Percentiles rank a stretch among this genome's conserved stretches.
These are phyloP conservation scores for Microbotryum violaceum DNA, from an alignment of 1,284 basidiomycete genomes.

Conservation along the genomic window DNA sequence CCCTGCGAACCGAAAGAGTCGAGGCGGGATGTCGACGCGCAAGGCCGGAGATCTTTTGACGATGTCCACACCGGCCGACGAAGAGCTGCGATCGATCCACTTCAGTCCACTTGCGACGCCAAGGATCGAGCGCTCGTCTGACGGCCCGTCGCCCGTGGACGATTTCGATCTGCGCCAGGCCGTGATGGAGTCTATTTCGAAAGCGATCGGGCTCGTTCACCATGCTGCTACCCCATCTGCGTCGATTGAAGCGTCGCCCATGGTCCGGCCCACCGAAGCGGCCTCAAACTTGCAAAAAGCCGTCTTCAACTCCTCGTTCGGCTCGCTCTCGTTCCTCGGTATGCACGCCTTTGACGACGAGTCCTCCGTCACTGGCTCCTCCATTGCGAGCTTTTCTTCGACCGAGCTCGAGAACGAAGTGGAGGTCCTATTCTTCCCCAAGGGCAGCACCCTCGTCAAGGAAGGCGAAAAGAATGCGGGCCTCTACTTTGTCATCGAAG, in stretches of 20 bases:
- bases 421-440: constrained; percentile 86
- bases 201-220: constrained; percentile 91
- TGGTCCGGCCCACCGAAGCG: constrained; percentile 26
- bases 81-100: neutral
- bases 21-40: constrained; percentile 9
- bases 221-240: constrained; percentile 49
- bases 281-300: constrained; percentile 26
- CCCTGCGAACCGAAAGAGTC: constrained; percentile 32
- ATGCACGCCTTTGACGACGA: constrained; percentile 49
- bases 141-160: constrained; percentile 11
- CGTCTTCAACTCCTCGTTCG: constrained; percentile 68
- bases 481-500: constrained; percentile 96
- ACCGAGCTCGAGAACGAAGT: constrained; percentile 85
- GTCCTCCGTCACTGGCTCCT: constrained; percentile 10
- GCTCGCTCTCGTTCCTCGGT: constrained; percentile 75
- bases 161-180: constrained; percentile 83
- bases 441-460: constrained; percentile 75
- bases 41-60: constrained; percentile 28
- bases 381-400: constrained; percentile 43
- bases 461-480: constrained; percentile 87
- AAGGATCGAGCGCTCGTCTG: constrained; percentile 21
- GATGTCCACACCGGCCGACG: constrained; percentile 26
- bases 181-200: constrained; percentile 94
- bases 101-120: constrained; percentile 16
- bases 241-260: constrained; percentile 31